These are phyloP conservation scores for Rhododendron mucronatum DNA, from an alignment of 148 eudicot species.

Conservation along the genomic window DNA sequence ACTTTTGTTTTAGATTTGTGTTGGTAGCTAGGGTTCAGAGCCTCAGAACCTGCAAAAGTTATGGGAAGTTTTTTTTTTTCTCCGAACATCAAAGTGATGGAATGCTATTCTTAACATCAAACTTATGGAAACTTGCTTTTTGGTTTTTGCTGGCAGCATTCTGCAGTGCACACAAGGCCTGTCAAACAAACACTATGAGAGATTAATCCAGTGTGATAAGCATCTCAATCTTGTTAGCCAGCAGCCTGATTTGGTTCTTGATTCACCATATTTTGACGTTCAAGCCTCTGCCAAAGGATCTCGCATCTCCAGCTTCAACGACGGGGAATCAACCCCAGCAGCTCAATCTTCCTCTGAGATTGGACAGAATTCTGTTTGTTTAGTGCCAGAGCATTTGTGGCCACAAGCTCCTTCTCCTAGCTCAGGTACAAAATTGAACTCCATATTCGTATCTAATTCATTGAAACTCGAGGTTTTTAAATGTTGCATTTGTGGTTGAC, in stretches of 20 bases:
- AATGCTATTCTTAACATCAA: too few species aligned
- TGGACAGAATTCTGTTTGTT: constrained; percentile 35
- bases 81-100: too few species aligned
- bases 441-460: not conserved
- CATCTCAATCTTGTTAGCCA: constrained; percentile 65
- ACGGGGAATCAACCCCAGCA: constrained; percentile 34
- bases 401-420: constrained; percentile 63
- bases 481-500: not conserved
- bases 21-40: not conserved
- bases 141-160: constrained; percentile 57
- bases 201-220: constrained; percentile 72
- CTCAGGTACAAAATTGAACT: constrained; percentile 48
- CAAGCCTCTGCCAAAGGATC: constrained; percentile 29
- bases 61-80: too few species aligned
- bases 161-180: constrained; percentile 61
- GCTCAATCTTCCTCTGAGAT: constrained; percentile 33
- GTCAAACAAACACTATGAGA: constrained; percentile 79
- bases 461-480: not conserved
- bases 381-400: constrained; percentile 28
- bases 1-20: not conserved
- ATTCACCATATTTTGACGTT: constrained; percentile 56
- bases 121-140: not conserved
- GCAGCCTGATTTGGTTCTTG: constrained; percentile 52
- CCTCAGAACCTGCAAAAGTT: not conserved
- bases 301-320: constrained; percentile 29